Evolutionary conservation across 2,329 filamentous ascomycete genomes (phyloP).

Genomic region (Falciphora oryzae): DNA sequence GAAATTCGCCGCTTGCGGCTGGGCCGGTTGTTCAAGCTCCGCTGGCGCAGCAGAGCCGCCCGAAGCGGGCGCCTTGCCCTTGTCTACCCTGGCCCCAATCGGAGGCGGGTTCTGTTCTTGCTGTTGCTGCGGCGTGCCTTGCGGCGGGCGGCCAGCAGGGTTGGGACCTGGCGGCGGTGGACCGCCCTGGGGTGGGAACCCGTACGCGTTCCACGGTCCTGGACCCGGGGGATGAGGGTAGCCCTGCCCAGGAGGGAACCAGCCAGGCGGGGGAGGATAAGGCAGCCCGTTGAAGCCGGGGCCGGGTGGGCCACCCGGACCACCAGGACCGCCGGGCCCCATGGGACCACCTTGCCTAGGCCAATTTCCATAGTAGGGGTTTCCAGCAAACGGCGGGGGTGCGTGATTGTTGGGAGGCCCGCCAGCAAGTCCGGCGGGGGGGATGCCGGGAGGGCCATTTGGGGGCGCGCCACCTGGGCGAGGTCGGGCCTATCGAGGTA

Average conservation of each 20-base stretch:
- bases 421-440: constrained; percentile 4
- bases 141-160: constrained; percentile 22
- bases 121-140: constrained; percentile 23
- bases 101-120: constrained; percentile 41
- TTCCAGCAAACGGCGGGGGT: constrained; percentile 5
- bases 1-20: constrained; percentile 17
- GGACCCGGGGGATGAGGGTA: constrained; percentile 58
- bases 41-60: constrained; percentile 32
- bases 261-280: constrained; percentile 71
- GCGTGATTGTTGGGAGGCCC: constrained; percentile 1
- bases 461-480: constrained; percentile 12
- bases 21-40: constrained; percentile 43
- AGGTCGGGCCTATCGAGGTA: constrained; percentile 14
- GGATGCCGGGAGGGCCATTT: constrained; percentile 20
- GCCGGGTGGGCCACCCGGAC: constrained; percentile 15
- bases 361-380: constrained; percentile 10
- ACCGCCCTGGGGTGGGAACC: constrained; percentile 51
- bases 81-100: constrained; percentile 45
- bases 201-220: constrained; percentile 51
- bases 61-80: constrained; percentile 35
- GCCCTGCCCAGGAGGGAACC: constrained; percentile 72
- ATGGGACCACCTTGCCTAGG: constrained; percentile 16
- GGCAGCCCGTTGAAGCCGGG: constrained; percentile 58
- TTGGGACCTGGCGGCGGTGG: constrained; percentile 17
- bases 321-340: constrained; percentile 14